Evolutionary conservation across 2,329 filamentous ascomycete genomes (phyloP), one percentile per base, ranked within the genome.

Genomic region (Botrytis deweyae): DNA sequence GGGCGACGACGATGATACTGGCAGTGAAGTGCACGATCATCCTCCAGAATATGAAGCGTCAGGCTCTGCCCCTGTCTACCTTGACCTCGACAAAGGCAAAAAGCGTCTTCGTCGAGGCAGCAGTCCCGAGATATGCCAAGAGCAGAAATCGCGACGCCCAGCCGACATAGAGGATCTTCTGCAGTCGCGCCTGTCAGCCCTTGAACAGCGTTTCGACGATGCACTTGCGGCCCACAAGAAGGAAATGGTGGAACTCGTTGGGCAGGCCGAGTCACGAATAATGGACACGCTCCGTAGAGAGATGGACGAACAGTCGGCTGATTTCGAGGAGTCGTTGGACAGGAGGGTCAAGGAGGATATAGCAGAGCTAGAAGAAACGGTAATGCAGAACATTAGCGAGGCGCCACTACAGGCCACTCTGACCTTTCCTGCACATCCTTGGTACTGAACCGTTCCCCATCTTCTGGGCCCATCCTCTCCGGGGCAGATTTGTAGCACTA

Each of bases 321-420:
- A 65, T 22, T 65, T 65, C 40, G 40, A 65, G 63, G 40, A 65
- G 63, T 65, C 40, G 40, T 65, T 42, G 40, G 63, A 65, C 38
- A 65, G 25, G 63, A 65, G 40, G 40, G 40, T 65, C 63, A 65
- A 65, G 40, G 63, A 65, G 40, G 63, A 65, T n/a, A 65, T 65
- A 33, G 63, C 14, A 65, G 63, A 65, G 63, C 63, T 65, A 14
- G 63, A 65, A 65, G 63, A 65, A 10, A 65, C 63, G 12, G 40
- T 65, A 14, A 65, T 65, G 63, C 63, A 18, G 63, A 65, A 65
- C 40, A 65, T 65, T 65, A 65, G 63, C 40, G 63, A 65, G 63
- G 63, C 63, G 63, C 63, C 36, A 65, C 63, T 65, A 65, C 40
- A 65, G 40, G 63, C 63, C n/a, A 65, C 63, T n/a, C 63, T 65